A percentile compares a stretch with the other conserved stretches of the same genome.
These are phyloP conservation scores for Colletotrichum viniferum DNA, from an alignment of 2,329 filamentous ascomycete genomes.

Conservation along the genomic window DNA sequence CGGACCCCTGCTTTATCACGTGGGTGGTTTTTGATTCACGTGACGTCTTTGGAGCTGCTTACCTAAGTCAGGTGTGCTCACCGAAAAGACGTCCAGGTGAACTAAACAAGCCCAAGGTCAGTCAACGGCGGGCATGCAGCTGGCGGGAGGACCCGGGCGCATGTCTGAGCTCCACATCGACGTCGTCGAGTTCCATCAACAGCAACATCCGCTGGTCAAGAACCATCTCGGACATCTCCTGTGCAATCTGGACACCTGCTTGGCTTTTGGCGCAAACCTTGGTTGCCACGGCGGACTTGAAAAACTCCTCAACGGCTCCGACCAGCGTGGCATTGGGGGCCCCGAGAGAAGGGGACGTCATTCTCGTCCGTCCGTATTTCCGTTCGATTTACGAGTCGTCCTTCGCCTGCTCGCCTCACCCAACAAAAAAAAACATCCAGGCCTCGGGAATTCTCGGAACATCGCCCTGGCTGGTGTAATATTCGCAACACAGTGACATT, in stretches of 20 bases:
- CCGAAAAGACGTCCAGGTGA: not conserved
- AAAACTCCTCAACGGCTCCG: not conserved
- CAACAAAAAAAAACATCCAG: not conserved
- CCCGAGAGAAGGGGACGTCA: not conserved
- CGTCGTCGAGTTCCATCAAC: not conserved
- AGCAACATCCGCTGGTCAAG: not conserved
- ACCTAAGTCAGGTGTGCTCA: not conserved
- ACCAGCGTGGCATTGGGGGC: not conserved
- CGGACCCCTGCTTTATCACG: not conserved
- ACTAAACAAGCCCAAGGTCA: not conserved
- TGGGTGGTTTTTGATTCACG: not conserved
- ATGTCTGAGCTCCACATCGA: not conserved
- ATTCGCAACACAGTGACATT: not conserved
- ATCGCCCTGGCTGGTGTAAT: not conserved
- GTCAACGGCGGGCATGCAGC: not conserved
- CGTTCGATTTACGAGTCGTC: constrained; percentile 17
- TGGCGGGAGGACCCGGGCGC: not conserved
- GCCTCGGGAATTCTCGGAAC: constrained; percentile 10
- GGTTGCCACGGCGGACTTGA: not conserved
- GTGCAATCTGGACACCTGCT: not conserved
- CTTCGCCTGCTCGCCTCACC: not conserved
- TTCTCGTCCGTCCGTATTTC: constrained; percentile 6
- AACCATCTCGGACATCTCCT: not conserved
- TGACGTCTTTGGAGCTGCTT: fast-evolving
- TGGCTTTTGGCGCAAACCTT: not conserved